phyloP scores from a whole-genome alignment of 345 rosid genomes.

The Salix arbutifolia region DNA sequence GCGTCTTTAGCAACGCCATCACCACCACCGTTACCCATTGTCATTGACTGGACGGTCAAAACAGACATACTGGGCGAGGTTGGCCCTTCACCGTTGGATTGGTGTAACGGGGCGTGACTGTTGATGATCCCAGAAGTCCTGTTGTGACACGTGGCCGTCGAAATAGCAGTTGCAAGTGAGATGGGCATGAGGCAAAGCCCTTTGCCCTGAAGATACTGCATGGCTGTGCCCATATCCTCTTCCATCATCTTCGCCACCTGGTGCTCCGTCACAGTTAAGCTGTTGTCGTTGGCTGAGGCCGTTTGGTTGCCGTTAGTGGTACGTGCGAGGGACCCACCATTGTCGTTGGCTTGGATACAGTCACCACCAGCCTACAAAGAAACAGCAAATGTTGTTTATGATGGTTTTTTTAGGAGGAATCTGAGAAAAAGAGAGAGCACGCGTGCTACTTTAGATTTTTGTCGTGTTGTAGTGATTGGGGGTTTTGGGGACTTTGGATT shows the following conservation, averaged over 20 bases:
- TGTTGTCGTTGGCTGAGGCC: conserved; percentile 39
- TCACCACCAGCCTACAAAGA: conserved; percentile 40
- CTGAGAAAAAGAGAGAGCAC: conserved; percentile 49
- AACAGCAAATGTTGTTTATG: neutral
- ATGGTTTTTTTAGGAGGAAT: conserved; percentile 32
- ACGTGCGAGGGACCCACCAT: conserved; percentile 27
- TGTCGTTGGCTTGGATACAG: conserved; percentile 43
- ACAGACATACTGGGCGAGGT: conserved; percentile 74
- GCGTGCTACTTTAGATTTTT: conserved; percentile 64
- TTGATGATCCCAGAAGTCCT: conserved; percentile 32
- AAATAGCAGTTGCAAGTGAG: conserved; percentile 82
- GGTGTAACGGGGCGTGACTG: conserved; percentile 19
- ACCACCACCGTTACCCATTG: conserved; percentile 37
- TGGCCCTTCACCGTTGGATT: conserved; percentile 48
- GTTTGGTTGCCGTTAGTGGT: conserved; percentile 28
- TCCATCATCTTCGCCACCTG: conserved; percentile 95
- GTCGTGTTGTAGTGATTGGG: conserved; percentile 45
- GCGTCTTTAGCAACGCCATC: conserved; percentile 56
- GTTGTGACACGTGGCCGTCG: conserved; percentile 52
- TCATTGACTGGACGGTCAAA: conserved; percentile 66
- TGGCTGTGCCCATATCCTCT: conserved; percentile 98
- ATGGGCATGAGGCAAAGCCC: conserved; percentile 98
- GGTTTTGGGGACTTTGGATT: neutral
- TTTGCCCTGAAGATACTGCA: conserved; percentile 95
- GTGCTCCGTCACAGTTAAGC: conserved; percentile 69